Percentiles rank a stretch among this genome's conserved stretches.
phyloP scores from a whole-genome alignment of 371 early-diverging fungal genomes.

The Basidiobolus heterosporus region DNA sequence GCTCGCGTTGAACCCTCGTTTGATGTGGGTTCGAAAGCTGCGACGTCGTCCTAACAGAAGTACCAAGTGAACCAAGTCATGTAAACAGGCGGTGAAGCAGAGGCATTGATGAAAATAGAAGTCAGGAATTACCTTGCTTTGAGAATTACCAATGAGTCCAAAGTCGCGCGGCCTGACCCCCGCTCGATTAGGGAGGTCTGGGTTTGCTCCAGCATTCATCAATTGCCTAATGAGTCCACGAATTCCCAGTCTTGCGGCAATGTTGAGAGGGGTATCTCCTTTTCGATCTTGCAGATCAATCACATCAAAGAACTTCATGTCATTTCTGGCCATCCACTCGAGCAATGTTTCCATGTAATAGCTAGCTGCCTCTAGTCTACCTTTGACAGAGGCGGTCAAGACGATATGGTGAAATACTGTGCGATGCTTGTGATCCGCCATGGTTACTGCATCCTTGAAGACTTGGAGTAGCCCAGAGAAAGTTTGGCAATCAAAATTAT shows the following conservation, averaged over 20 bases:
- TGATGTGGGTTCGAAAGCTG: not conserved
- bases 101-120: not conserved
- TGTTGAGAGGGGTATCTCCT: constrained; percentile 81
- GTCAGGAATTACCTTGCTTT: not conserved
- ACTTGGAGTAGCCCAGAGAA: constrained; percentile 62
- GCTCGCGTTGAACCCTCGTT: not conserved
- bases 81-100: not conserved
- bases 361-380: constrained; percentile 53
- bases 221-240: constrained; percentile 44
- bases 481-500: constrained; percentile 68
- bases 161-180: constrained; percentile 51
- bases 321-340: constrained; percentile 34
- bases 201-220: constrained; percentile 60
- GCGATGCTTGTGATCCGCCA: constrained; percentile 62
- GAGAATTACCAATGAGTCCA: constrained; percentile 9
- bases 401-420: constrained; percentile 90
- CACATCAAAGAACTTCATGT: constrained; percentile 16
- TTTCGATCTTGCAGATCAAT: constrained; percentile 53
- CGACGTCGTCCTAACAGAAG: not conserved
- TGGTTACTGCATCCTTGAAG: constrained; percentile 54
- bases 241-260: constrained; percentile 66
- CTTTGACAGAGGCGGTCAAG: constrained; percentile 49
- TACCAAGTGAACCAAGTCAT: not conserved
- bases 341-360: constrained; percentile 80
- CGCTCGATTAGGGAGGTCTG: constrained; percentile 44